Percentiles rank a stretch among this genome's conserved stretches.
Conservation (phyloP, 176 grass and related monocot genomes). For the Juncus inflexus region DNA sequence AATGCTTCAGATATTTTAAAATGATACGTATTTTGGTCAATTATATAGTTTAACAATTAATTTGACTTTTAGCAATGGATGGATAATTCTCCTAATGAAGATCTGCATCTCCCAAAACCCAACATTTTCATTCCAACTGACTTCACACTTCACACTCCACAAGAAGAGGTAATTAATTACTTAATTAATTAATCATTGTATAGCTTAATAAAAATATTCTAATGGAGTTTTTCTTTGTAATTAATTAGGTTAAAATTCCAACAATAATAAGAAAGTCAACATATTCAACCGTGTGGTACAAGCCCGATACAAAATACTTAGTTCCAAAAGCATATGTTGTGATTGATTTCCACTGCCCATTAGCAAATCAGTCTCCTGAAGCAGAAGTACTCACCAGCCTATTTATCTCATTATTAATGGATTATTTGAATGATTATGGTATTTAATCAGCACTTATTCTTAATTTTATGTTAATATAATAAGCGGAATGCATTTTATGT, state of each 20-base stretch:
- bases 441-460: slow-evolving; percentile 10
- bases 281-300: slow-evolving; percentile 85
- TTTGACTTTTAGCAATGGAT: slow-evolving; percentile 67
- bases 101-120: slow-evolving; percentile 71
- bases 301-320: slow-evolving; percentile 67
- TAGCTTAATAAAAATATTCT: not conserved
- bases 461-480: not conserved
- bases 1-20: not conserved
- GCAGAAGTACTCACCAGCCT: slow-evolving; percentile 53
- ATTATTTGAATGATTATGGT: slow-evolving; percentile 98
- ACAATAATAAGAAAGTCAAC: slow-evolving; percentile 56
- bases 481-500: slow-evolving; percentile 8
- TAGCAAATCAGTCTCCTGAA: slow-evolving; percentile 74
- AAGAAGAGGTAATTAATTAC: slow-evolving; percentile 54
- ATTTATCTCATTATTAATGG: slow-evolving; percentile 59
- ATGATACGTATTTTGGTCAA: no score
- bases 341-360: slow-evolving; percentile 93
- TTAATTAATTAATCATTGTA: not conserved
- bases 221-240: slow-evolving; percentile 5
- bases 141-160: slow-evolving; percentile 62
- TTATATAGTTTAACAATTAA: slow-evolving; percentile 22
- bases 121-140: slow-evolving; percentile 90
- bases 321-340: slow-evolving; percentile 72
- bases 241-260: slow-evolving; percentile 63
- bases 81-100: slow-evolving; percentile 71